These are phyloP conservation scores for Malbranchea cinnamomea DNA, from an alignment of 2,329 filamentous ascomycete species.

Conservation along the genomic window DNA sequence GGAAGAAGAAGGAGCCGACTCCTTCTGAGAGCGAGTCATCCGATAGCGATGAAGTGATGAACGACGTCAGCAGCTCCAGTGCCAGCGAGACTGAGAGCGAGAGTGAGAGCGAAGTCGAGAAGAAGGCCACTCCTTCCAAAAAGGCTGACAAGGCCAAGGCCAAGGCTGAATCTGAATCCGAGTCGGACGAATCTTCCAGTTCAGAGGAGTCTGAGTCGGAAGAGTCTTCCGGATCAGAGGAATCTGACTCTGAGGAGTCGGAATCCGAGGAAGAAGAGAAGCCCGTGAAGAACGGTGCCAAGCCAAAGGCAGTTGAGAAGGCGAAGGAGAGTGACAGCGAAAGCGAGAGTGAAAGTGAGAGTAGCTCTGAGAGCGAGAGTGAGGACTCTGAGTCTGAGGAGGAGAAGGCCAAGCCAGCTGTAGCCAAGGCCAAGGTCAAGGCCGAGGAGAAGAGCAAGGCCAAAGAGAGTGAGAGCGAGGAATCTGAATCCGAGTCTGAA, in stretches of 20 bases:
- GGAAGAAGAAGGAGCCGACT: conserved; percentile 10
- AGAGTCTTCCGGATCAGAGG: too few species aligned
- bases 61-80: conserved; percentile 2
- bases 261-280: conserved; percentile 16
- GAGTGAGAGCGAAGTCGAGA: conserved; percentile 11
- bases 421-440: conserved; percentile 10
- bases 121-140: conserved; percentile 14
- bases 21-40: conserved; percentile 8
- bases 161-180: conserved; percentile 15
- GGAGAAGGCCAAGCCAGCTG: conserved; percentile 9
- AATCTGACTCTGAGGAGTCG: conserved; percentile 16
- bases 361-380: too few species aligned
- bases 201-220: conserved; percentile 20
- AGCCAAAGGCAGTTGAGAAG: conserved; percentile 9
- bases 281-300: conserved; percentile 11
- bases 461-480: too few species aligned
- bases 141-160: conserved; percentile 16
- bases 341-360: conserved; percentile 11
- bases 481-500: conserved; percentile 18
- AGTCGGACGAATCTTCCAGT: conserved; percentile 17
- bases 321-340: conserved; percentile 12
- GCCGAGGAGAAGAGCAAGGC: too few species aligned
- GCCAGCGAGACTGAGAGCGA: conserved; percentile 12
- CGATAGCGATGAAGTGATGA: conserved; percentile 8
- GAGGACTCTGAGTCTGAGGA: conserved; percentile 16